Evolutionary conservation across 2,329 filamentous ascomycete species (phyloP).

Genomic region (Paraconiothyrium brasiliense): DNA sequence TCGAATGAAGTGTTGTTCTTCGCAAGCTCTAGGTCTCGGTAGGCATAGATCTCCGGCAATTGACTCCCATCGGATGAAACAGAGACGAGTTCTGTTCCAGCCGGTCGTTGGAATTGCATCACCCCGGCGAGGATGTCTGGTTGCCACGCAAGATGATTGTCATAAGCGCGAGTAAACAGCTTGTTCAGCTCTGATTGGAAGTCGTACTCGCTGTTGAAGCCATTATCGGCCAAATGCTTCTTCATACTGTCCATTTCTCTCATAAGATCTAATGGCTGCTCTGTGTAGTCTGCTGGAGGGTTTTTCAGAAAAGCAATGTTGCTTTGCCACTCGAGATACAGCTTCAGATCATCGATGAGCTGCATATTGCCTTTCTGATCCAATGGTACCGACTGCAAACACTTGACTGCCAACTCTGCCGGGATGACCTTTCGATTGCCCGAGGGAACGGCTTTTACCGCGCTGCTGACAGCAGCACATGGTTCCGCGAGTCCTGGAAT

Average conservation of each 20-base stretch:
- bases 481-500: constrained; percentile 36
- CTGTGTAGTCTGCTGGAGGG: constrained; percentile 48
- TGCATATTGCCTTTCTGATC: constrained; percentile 44
- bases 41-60: constrained; percentile 50
- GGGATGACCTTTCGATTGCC: constrained; percentile 40
- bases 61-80: constrained; percentile 48
- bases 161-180: constrained; percentile 49
- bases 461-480: constrained; percentile 43
- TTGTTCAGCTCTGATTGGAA: constrained; percentile 50
- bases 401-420: constrained; percentile 46
- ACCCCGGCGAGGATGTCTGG: constrained; percentile 49
- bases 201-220: constrained; percentile 52
- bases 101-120: constrained; percentile 48
- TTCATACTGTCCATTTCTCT: constrained; percentile 48
- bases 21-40: constrained; percentile 39
- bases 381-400: constrained; percentile 49
- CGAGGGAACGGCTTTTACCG: constrained; percentile 36
- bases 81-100: constrained; percentile 43
- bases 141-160: constrained; percentile 53
- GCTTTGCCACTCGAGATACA: constrained; percentile 51
- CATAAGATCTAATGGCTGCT: constrained; percentile 51
- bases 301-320: constrained; percentile 52
- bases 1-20: constrained; percentile 39
- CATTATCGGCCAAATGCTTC: constrained; percentile 36
- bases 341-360: constrained; percentile 47